phyloP scores from a whole-genome alignment of 192 early-diverging fungal species.

The Dissophora ornata region DNA sequence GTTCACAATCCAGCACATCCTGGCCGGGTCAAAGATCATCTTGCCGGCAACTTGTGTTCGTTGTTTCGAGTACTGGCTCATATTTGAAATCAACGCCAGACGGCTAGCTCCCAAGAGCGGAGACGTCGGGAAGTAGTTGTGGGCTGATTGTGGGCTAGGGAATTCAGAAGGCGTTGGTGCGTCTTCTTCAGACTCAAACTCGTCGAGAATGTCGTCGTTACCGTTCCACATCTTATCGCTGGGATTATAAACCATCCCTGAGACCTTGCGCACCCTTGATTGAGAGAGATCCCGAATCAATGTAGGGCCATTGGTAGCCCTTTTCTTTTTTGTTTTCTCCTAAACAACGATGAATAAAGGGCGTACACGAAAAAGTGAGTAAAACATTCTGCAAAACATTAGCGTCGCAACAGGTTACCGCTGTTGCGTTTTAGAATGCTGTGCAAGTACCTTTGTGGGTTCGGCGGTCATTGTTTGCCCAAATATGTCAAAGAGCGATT shows the following conservation, averaged over 20 bases:
- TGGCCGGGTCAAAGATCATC: slow-evolving; percentile 40
- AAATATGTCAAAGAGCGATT: slow-evolving; percentile 48
- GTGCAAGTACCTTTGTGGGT: slow-evolving; percentile 7
- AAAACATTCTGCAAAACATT: background rate
- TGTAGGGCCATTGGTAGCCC: slow-evolving; percentile 15
- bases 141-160: slow-evolving; percentile 4
- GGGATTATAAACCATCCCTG: slow-evolving; percentile 33
- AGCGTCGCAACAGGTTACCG: too few species aligned
- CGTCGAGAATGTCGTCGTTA: slow-evolving; percentile 29
- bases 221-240: slow-evolving; percentile 34
- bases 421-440: too few species aligned
- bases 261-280: slow-evolving; percentile 15
- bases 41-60: slow-evolving; percentile 39
- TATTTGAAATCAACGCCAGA: slow-evolving; percentile 42
- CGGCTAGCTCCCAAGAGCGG: slow-evolving; percentile 11
- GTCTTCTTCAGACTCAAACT: slow-evolving; percentile 25
- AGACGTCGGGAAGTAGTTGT: slow-evolving; percentile 1
- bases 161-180: background rate
- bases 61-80: slow-evolving; percentile 31
- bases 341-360: background rate
- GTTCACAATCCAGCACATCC: slow-evolving; percentile 51
- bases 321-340: slow-evolving; percentile 20
- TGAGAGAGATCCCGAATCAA: slow-evolving; percentile 40
- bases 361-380: background rate
- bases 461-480: slow-evolving; percentile 1